These are phyloP conservation scores for Fusarium brevicatenulatum DNA, from an alignment of 2,329 filamentous ascomycete species.

Conservation along the genomic window DNA sequence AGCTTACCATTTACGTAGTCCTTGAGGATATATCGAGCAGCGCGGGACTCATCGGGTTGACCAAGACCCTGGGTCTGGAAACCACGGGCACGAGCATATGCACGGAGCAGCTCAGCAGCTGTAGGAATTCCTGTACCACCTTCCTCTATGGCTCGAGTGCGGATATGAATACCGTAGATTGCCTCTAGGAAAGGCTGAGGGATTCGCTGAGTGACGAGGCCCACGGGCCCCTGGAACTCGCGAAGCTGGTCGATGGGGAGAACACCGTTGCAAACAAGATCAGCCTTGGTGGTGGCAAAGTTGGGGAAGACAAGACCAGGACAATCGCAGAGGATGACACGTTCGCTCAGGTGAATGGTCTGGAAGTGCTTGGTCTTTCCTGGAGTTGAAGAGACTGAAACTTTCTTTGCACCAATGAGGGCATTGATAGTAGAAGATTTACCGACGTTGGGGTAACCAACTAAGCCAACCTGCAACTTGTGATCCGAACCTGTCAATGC, in stretches of 20 bases:
- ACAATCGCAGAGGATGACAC: constrained; percentile 94
- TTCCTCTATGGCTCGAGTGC: constrained; percentile 83
- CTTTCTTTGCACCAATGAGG: constrained; percentile 97
- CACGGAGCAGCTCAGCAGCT: constrained; percentile 82
- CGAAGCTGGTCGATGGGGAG: constrained; percentile 96
- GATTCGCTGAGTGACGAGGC: constrained; percentile 84
- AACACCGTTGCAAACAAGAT: constrained; percentile 94
- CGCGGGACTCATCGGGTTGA: constrained; percentile 91
- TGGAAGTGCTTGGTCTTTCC: constrained; percentile 99
- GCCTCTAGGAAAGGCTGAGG: constrained; percentile 91
- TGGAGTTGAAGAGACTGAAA: constrained; percentile 95
- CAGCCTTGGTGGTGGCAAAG: constrained; percentile 95
- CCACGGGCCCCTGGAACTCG: constrained; percentile 88
- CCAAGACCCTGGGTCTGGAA: constrained; percentile 91
- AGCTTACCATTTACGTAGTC: constrained; percentile 98
- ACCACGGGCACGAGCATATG: constrained; percentile 89
- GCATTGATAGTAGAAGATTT: constrained; percentile 99
- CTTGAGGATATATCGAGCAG: constrained; percentile 89
- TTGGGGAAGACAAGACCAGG: constrained; percentile 98
- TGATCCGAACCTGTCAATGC: constrained; percentile 54
- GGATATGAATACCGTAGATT: constrained; percentile 91
- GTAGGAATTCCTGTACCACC: constrained; percentile 90
- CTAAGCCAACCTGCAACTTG: constrained; percentile 90
- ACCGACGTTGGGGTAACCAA: constrained; percentile 98
- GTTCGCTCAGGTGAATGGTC: constrained; percentile 91